Conservation (phyloP, 2,329 filamentous ascomycete species). For the Tolypocladium paradoxum region DNA sequence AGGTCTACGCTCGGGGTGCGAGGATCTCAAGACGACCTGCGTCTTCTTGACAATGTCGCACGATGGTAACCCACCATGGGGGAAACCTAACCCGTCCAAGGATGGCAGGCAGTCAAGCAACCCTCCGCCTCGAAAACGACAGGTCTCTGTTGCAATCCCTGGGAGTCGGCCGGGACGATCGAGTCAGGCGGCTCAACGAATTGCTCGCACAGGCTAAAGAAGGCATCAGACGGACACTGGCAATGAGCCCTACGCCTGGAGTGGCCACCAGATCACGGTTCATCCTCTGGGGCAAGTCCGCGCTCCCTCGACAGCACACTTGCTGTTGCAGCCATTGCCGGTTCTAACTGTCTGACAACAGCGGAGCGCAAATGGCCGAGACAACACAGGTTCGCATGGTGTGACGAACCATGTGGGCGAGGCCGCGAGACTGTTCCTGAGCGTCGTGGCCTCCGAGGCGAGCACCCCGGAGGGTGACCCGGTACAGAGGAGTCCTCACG, state of each 20-base stretch:
- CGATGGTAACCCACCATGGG: constrained; percentile 45
- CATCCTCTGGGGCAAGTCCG: constrained; percentile 44
- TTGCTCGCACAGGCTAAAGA: constrained; percentile 43
- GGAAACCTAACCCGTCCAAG: too few relatives aligned
- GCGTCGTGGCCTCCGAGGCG: constrained; percentile 35
- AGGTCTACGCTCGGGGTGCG: constrained; percentile 44
- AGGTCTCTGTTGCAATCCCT: constrained; percentile 49
- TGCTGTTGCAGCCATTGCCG: not conserved
- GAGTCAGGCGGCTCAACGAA: constrained; percentile 40
- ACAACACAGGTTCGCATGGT: constrained; percentile 45
- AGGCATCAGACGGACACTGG: constrained; percentile 48
- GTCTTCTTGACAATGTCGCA: constrained; percentile 59
- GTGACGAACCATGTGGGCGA: constrained; percentile 52
- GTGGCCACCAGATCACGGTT: constrained; percentile 50
- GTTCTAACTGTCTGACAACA: constrained; percentile 10
- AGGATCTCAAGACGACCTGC: constrained; percentile 49
- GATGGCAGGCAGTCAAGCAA: constrained; percentile 49
- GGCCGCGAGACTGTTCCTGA: constrained; percentile 47
- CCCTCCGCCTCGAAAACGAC: constrained; percentile 47
- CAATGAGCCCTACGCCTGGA: constrained; percentile 47
- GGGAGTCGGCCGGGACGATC: constrained; percentile 44
- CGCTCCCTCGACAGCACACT: not conserved
- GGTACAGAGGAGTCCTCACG: constrained; percentile 30
- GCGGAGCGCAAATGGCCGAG: constrained; percentile 51
- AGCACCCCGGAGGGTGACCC: constrained; percentile 15